Evolutionary conservation across 2,329 filamentous ascomycete genomes (phyloP).

Genomic region (Talaromyces piceae): DNA sequence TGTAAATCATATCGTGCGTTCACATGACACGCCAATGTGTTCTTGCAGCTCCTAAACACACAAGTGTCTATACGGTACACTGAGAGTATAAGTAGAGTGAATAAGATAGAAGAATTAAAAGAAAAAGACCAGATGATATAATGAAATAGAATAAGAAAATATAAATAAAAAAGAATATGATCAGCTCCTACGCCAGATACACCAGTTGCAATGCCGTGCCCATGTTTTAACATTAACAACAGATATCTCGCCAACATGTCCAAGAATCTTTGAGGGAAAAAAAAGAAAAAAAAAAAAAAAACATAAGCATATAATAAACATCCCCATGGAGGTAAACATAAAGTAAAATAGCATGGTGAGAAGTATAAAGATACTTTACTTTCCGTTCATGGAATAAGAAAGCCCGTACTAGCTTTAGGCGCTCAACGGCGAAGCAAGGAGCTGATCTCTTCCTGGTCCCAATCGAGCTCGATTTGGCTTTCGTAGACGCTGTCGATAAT

Average conservation of each 20-base stretch:
- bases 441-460: conserved; percentile 39
- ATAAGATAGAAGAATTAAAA: too few relatives aligned
- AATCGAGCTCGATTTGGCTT: conserved; percentile 40
- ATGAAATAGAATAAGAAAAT: too few relatives aligned
- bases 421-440: conserved; percentile 33
- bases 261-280: not conserved
- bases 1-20: too few relatives aligned
- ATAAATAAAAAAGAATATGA: not conserved
- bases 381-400: too few relatives aligned
- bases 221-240: conserved; percentile 1
- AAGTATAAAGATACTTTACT: too few relatives aligned
- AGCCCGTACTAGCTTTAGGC: not conserved
- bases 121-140: too few relatives aligned
- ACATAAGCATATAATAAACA: not conserved
- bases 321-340: not conserved
- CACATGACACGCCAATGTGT: too few relatives aligned
- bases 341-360: too few relatives aligned
- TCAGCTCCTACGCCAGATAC: not conserved
- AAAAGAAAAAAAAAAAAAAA: not conserved
- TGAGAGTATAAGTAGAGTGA: too few relatives aligned
- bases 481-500: conserved; percentile 41
- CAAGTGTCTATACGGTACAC: too few relatives aligned
- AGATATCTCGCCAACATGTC: not conserved
- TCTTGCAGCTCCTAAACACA: too few relatives aligned
- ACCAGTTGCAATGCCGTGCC: not conserved